Evolutionary conservation across 352 stramenopile species (phyloP).

Genomic region (Phytophthora uliginosa): DNA sequence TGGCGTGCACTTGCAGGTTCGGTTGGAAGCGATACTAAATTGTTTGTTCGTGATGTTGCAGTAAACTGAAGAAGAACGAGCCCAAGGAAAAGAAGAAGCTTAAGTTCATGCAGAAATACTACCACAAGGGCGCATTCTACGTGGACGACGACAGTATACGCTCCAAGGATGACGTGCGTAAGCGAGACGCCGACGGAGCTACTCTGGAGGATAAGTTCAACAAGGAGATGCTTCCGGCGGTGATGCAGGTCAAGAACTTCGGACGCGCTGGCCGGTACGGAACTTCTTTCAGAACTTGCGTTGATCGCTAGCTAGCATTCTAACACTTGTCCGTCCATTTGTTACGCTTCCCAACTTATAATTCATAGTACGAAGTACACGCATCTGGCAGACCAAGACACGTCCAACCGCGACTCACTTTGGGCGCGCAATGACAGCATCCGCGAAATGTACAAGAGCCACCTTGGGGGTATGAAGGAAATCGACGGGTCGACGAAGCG

Average conservation of each 20-base stretch:
- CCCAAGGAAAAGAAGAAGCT: constrained; percentile 89
- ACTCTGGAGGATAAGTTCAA: constrained; percentile 96
- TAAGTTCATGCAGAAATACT: constrained; percentile 99
- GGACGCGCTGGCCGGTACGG: constrained; percentile 93
- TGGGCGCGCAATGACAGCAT: constrained; percentile 86
- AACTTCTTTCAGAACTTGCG: constrained; percentile 18
- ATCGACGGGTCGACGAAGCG: constrained; percentile 67
- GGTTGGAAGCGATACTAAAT: background rate
- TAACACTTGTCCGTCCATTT: constrained; percentile 20
- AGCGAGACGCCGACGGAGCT: constrained; percentile 89
- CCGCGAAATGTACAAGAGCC: constrained; percentile 83
- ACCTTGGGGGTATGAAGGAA: constrained; percentile 79
- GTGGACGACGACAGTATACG: constrained; percentile 95
- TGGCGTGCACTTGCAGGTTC: background rate
- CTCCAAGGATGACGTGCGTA: constrained; percentile 92
- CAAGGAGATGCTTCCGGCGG: constrained; percentile 93
- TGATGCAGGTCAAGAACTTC: constrained; percentile 99
- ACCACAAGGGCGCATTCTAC: constrained; percentile 99
- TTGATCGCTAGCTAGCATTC: constrained; percentile 10
- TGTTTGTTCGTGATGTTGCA: constrained; percentile 30
- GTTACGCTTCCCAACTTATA: constrained; percentile 27
- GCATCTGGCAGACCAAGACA: constrained; percentile 98
- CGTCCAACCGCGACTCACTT: constrained; percentile 83
- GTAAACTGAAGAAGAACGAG: constrained; percentile 86
- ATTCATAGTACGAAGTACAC: constrained; percentile 96